Base-by-base conservation (phyloP, 1,284 basidiomycete genomes). In the Rhodofomes roseus region DNA sequence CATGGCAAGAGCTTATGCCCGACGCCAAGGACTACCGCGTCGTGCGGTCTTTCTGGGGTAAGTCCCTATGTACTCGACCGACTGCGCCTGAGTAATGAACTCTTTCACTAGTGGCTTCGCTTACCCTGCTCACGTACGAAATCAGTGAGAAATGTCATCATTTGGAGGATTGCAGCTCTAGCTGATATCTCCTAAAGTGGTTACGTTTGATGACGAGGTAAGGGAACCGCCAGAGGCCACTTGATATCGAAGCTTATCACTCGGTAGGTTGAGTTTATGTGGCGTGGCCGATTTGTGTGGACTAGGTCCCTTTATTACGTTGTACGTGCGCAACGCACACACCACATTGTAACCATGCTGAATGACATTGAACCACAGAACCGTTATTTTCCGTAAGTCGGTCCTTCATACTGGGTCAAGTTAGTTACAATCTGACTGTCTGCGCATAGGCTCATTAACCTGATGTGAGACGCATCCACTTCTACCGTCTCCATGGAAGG, bases 221-320 rank as follows among this genome's bases (percentile, higher is more conserved):
- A 20, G 37, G 22, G 16, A 16, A 23, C 16, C 46, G 22, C 20
- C 11, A 27, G 16, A 6, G 18, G 22, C 4, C 18, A 2, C 39
- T 5, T 9, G n/a, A 2, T n/a, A 5, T 14, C 16, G 2, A 12
- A 44, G 23, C 23, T 51, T 25, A 44, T 6, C 4, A 40, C 23
- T 40, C 18, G 39, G 29, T 43, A 59, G 58, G 7, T 55, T 18
- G 41, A 55, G 20, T 51, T 39, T 44, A 55, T 55, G 54, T 59
- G 58, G 58, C 34, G 29, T 16, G 58, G 58, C 7, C 58, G 54
- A 40, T 55, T 59, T 34, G 58, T 55, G 2, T 51, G 53, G 58
- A 48, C 58, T 9, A 54, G 58, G 25, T 16, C 55, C 12, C n/a
- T 59, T 6, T 59, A 50, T 22, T 55, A 18, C 4, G 7, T 52